Percentiles rank a stretch among this genome's conserved stretches.
Conservation (phyloP, 371 early-diverging fungal species). For the Actinomortierella wolfii region DNA sequence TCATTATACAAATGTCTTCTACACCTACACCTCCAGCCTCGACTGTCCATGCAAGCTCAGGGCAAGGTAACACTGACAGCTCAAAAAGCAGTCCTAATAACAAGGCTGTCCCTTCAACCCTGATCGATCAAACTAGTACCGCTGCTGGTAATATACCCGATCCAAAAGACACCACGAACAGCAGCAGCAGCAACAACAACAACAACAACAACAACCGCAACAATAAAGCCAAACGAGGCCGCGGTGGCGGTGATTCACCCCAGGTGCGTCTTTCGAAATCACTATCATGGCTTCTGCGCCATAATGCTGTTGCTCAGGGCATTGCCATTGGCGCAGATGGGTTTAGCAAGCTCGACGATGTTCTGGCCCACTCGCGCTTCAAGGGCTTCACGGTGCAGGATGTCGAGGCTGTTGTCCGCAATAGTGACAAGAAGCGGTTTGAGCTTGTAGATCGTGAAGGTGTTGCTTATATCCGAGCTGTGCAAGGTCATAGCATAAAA, state of each 20-base stretch:
- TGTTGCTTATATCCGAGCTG: conserved; percentile 71
- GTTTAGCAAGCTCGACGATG: conserved; percentile 64
- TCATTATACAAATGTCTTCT: too few relatives aligned
- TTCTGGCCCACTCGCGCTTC: conserved; percentile 64
- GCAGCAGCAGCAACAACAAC: too few relatives aligned
- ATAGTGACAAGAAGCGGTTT: conserved; percentile 84
- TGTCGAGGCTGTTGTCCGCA: conserved; percentile 65
- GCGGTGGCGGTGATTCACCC: conserved; percentile 22
- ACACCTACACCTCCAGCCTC: too few relatives aligned
- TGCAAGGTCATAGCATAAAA: conserved; percentile 83
- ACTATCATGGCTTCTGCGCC: conserved; percentile 81
- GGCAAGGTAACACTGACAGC: too few relatives aligned
- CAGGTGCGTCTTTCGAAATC: conserved; percentile 69
- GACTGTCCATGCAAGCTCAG: too few relatives aligned
- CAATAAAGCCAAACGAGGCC: conserved; percentile 1
- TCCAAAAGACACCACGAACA: too few relatives aligned
- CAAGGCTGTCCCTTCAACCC: too few relatives aligned
- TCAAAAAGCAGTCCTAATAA: too few relatives aligned
- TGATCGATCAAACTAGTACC: too few relatives aligned
- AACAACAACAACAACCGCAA: conserved; percentile 5
- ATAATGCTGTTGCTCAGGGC: conserved; percentile 81
- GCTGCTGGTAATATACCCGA: too few relatives aligned
- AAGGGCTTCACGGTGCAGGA: conserved; percentile 54
- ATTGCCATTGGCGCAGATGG: conserved; percentile 76
- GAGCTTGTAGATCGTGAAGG: conserved; percentile 49